Evolutionary conservation across 495 filamentous ascomycete species (phyloP).

Genomic region (Xylaria flabelliformis): DNA sequence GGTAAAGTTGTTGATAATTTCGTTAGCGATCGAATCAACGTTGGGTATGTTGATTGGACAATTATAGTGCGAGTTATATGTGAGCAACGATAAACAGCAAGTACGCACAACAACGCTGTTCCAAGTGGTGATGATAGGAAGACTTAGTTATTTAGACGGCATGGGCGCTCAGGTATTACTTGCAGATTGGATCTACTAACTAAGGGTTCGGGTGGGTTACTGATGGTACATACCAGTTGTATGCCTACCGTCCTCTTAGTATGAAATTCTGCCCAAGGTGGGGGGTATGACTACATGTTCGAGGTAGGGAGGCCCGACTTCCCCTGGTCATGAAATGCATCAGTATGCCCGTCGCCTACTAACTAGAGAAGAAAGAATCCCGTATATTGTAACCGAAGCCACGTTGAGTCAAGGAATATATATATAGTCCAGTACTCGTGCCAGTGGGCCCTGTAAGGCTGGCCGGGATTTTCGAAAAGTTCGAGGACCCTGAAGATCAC

Average conservation of each 20-base stretch:
- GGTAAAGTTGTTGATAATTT: not conserved
- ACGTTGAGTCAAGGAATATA: not conserved
- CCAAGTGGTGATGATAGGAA: not conserved
- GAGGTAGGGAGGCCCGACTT: not conserved
- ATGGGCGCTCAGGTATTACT: not conserved
- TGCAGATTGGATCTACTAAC: not conserved
- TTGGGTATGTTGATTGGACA: not conserved
- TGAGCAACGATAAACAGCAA: not conserved
- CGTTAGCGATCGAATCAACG: not conserved
- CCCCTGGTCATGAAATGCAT: not conserved
- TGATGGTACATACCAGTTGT: not conserved
- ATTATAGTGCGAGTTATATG: not conserved
- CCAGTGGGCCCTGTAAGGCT: not conserved
- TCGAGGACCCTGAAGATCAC: slow-evolving; percentile 4
- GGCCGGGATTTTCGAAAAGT: not conserved
- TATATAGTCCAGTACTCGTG: not conserved
- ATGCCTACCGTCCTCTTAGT: not conserved
- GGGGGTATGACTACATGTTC: not conserved
- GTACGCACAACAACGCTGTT: not conserved
- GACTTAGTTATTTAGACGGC: not conserved
- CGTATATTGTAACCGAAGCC: not conserved
- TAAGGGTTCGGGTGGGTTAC: not conserved
- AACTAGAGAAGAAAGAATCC: not conserved
- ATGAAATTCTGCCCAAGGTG: not conserved
- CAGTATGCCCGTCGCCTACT: not conserved